Evolutionary conservation across 805 yeast genomes (phyloP), one percentile per base, ranked within the genome.

Genomic region (Candida nanaspora): DNA sequence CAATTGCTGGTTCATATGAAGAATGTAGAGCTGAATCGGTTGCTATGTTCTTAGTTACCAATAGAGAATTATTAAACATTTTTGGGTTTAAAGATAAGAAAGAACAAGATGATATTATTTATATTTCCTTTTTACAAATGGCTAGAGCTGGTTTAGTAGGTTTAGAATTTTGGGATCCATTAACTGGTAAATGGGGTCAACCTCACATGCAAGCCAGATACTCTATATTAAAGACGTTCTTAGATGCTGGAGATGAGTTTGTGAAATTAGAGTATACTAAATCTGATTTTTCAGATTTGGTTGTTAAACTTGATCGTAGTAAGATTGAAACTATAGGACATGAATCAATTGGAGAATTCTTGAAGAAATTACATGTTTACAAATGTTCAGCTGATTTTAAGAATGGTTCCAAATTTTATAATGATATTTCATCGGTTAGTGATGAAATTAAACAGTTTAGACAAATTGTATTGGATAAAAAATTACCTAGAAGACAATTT

Each of bases 1-100:
- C 82, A 4, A 60, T 81, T 45, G 84, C 96, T 7, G 95, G 95
- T 22, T 80, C 94, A 1, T 86, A 82, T 57, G 96, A 87, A 62
- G 96, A 87, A 61, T 87, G 96, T 59, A 77, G 96, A 51, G 96
- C 96, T 21, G 96, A 87, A 59, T 76, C 82, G 43, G 94, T 87
- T 36, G 95, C 95, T 5, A 74, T 87, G 76, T 84, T 75, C 57
- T 72, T 87, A 48, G 75, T 82, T 50, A 76, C 89, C 36, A 80
- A 82, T 60, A 68, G 76, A 43, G 70, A 78, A 40, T 70, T 87
- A 27, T 68, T 87, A 47, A 73, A 76, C 25, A 82, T 86, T 41
- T 87, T 87, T 58, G 95, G 86, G 3, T 80, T 78, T 56, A 61
- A 63, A 15, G 67, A 69, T 7, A 62, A 68, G 23, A 65, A 70